Evolutionary conservation across 2,329 filamentous ascomycete species (phyloP).

Genomic region (Verticillium zaregamsianum): DNA sequence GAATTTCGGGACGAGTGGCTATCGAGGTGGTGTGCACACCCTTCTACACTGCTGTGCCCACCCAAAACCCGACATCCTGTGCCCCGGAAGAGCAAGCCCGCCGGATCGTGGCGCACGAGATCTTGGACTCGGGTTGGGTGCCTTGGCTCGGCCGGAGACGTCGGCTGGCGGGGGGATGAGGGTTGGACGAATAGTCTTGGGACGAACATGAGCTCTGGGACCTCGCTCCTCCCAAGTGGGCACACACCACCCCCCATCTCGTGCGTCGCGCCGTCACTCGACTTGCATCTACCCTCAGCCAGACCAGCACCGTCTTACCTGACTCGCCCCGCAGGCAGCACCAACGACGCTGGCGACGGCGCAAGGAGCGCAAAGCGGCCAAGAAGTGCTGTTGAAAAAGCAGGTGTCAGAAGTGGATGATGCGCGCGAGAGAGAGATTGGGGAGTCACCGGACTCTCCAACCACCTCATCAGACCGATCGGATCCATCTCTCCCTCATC

Average conservation of each 20-base stretch:
- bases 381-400: background rate
- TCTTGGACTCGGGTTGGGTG: background rate
- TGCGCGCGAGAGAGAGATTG: background rate
- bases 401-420: background rate
- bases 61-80: too few relatives aligned
- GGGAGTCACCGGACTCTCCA: background rate
- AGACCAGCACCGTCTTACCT: background rate
- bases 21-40: background rate
- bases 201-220: background rate
- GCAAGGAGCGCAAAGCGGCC: background rate
- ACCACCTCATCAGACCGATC: background rate
- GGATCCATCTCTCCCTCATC: background rate
- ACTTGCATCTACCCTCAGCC: background rate
- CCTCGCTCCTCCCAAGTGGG: background rate
- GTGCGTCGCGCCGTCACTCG: background rate
- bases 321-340: background rate
- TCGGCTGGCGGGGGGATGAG: background rate
- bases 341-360: background rate
- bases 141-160: background rate
- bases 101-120: slow-evolving; percentile 2
- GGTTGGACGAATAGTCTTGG: background rate
- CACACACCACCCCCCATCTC: background rate
- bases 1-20: background rate
- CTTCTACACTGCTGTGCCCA: background rate
- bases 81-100: background rate